Conservation (phyloP, 1,284 basidiomycete genomes). For the Malassezia sp. region DNA sequence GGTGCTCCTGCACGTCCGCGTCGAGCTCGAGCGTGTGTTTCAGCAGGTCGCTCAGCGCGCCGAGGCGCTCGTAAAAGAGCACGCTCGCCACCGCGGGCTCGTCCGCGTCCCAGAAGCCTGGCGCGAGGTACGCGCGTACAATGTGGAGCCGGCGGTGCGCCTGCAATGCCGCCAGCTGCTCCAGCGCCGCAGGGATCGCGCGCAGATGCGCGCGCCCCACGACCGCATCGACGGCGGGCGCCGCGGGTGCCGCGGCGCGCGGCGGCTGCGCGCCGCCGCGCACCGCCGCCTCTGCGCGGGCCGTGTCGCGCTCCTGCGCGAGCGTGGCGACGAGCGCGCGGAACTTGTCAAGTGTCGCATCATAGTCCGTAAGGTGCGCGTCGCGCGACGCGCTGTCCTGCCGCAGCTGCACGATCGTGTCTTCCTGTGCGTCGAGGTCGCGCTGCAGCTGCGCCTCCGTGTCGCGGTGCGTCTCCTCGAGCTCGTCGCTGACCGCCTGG, state of each 20-base stretch:
- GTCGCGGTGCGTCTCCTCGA: slow-evolving; percentile 91
- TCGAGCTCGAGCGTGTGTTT: slow-evolving; percentile 31
- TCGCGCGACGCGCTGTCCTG: slow-evolving; percentile 25
- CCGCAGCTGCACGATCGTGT: slow-evolving; percentile 20
- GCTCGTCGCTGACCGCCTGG: slow-evolving; percentile 88
- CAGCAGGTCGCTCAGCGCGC: slow-evolving; percentile 35
- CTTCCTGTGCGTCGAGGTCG: slow-evolving; percentile 55
- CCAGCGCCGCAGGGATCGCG: slow-evolving; percentile 31
- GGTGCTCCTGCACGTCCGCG: slow-evolving; percentile 32
- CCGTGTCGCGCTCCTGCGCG: slow-evolving; percentile 34
- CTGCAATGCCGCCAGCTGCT: slow-evolving; percentile 30
- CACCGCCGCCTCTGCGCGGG: slow-evolving; percentile 17
- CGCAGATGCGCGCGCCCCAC: not conserved
- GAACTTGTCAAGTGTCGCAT: slow-evolving; percentile 38
- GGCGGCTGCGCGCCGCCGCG: not conserved
- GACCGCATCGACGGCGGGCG: slow-evolving; percentile 1
- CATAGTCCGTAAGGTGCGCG: slow-evolving; percentile 32
- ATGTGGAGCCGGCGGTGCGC: slow-evolving; percentile 33
- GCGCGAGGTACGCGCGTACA: slow-evolving; percentile 32
- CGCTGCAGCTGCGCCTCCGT: slow-evolving; percentile 84
- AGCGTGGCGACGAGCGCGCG: slow-evolving; percentile 38
- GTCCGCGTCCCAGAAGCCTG: slow-evolving; percentile 33
- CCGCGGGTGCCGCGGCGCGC: not conserved
- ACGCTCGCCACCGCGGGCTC: slow-evolving; percentile 32
- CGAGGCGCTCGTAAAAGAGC: slow-evolving; percentile 42